Percentiles rank a stretch among this genome's conserved stretches.
phyloP scores from a whole-genome alignment of 129 eudicot species.

The Tagetes patula region DNA sequence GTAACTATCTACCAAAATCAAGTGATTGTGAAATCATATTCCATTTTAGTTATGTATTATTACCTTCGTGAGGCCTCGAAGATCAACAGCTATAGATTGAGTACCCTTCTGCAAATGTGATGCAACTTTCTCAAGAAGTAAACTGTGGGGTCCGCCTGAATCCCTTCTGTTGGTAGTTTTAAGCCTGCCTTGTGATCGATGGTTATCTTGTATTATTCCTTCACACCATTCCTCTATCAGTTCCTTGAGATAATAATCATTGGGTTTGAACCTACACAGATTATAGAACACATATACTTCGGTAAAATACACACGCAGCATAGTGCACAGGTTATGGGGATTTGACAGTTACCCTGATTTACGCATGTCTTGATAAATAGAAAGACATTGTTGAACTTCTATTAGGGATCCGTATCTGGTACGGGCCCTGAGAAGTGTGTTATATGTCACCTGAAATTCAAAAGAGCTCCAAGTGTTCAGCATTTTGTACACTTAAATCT shows the following conservation, averaged over 20 bases:
- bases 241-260: constrained; percentile 86
- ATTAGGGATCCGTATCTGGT: constrained; percentile 70
- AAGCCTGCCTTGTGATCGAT: constrained; percentile 33
- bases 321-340: neutral
- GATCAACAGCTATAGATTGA: constrained; percentile 59
- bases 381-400: constrained; percentile 87
- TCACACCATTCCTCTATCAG: constrained; percentile 98
- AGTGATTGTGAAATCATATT: neutral
- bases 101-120: constrained; percentile 65
- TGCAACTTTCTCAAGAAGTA: constrained; percentile 88
- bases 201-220: constrained; percentile 68
- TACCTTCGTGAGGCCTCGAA: constrained; percentile 89
- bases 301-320: neutral
- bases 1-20: neutral
- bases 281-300: neutral
- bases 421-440: constrained; percentile 87
- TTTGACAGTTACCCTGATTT: constrained; percentile 67
- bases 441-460: constrained; percentile 78
- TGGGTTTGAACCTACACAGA: constrained; percentile 67
- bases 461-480: constrained; percentile 10
- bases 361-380: constrained; percentile 88
- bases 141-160: constrained; percentile 51
- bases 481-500: neutral
- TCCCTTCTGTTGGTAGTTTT: constrained; percentile 45
- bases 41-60: neutral